Evolutionary conservation across 179 eudicot species (phyloP).

Genomic region (Spinacia oleracea): DNA sequence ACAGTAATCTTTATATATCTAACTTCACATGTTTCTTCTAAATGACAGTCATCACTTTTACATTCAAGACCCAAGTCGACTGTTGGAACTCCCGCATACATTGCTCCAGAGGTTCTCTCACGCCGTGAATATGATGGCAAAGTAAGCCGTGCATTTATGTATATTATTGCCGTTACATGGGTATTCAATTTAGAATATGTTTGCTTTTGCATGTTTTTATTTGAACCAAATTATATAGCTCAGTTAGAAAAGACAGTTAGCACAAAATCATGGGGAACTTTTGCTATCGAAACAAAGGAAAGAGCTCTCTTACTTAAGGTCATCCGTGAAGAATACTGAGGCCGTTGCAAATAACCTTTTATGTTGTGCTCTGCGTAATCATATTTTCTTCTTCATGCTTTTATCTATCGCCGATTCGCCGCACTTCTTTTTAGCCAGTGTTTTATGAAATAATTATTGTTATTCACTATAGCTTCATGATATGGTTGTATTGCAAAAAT

Average conservation of each 20-base stretch:
- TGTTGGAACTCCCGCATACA: constrained; percentile 85
- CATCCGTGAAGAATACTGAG: not conserved
- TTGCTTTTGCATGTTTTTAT: not conserved
- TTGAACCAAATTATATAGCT: not conserved
- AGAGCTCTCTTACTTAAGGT: not conserved
- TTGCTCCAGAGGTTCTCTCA: constrained; percentile 80
- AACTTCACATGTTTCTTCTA: constrained; percentile 10
- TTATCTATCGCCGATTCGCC: not conserved
- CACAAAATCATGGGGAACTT: not conserved
- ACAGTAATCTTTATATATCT: not conserved
- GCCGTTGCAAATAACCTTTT: no score
- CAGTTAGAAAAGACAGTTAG: not conserved
- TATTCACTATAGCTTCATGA: not conserved
- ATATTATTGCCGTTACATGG: not conserved
- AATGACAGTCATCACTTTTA: constrained; percentile 42
- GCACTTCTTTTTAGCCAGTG: not conserved
- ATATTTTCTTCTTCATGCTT: not conserved
- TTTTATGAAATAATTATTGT: not conserved
- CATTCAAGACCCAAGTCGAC: constrained; percentile 89
- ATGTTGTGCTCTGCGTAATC: not conserved
- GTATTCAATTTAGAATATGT: not conserved
- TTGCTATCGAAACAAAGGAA: no score
- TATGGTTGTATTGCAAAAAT: not conserved
- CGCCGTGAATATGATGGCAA: constrained; percentile 82
- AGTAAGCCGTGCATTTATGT: constrained; percentile 28